phyloP scores from a whole-genome alignment of 2,329 filamentous ascomycete species.

The Zopfia rhizophila region DNA sequence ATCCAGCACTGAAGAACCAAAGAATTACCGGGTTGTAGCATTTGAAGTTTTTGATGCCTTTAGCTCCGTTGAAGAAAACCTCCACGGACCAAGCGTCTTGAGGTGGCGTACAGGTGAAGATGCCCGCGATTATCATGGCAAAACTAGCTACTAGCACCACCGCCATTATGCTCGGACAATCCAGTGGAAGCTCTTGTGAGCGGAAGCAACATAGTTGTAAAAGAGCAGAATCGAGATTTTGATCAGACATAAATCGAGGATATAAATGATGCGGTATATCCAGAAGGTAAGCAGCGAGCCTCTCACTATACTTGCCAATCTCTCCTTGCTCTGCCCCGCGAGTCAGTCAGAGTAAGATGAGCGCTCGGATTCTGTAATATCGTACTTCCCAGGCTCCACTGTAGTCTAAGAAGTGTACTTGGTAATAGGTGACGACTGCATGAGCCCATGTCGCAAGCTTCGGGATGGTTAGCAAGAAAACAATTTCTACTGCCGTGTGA shows the following conservation, averaged over 20 bases:
- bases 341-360: background rate
- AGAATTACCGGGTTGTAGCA: slow-evolving; percentile 39
- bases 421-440: slow-evolving; percentile 39
- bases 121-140: slow-evolving; percentile 38
- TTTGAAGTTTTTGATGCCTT: slow-evolving; percentile 24
- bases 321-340: slow-evolving; percentile 22
- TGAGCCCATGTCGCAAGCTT: slow-evolving; percentile 43
- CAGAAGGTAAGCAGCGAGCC: slow-evolving; percentile 33
- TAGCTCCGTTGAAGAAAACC: slow-evolving; percentile 30
- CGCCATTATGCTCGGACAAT: slow-evolving; percentile 33
- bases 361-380: background rate
- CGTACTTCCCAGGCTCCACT: slow-evolving; percentile 26
- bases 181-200: slow-evolving; percentile 37
- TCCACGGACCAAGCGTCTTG: slow-evolving; percentile 38
- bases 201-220: slow-evolving; percentile 42
- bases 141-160: slow-evolving; percentile 34
- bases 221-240: slow-evolving; percentile 48
- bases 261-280: slow-evolving; percentile 43
- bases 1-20: slow-evolving; percentile 49
- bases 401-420: slow-evolving; percentile 37
- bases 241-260: slow-evolving; percentile 41
- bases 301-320: slow-evolving; percentile 19
- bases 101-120: slow-evolving; percentile 40
- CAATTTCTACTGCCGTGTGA: background rate
- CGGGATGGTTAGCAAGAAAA: slow-evolving; percentile 17